Evolutionary conservation across 805 yeast species (phyloP), one percentile per base, ranked within the genome.

Genomic region (Candida nanaspora): DNA sequence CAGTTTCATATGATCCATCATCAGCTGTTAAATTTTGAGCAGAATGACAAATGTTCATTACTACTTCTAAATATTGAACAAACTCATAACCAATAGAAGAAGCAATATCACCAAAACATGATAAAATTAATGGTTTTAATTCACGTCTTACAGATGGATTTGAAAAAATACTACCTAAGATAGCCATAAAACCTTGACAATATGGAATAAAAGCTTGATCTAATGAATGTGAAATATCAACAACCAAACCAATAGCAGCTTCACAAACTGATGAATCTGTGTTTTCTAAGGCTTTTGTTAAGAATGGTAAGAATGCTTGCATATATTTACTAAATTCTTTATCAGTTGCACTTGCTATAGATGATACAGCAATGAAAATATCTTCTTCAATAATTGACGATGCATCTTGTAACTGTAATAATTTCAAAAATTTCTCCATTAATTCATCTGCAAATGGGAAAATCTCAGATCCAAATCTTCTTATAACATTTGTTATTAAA

Each of bases 31-130:
- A 61, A 33, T 65, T 65, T 50, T 81, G 78, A 14, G 89, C 88
- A 39, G 75, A 75, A 25, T 68, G 68, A 63, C 91, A 82, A 41
- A 93, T 77, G 30, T 72, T 73, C 82, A 89, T 82, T 27, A 88
- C 95, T 45, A 78, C 86, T 30, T 72, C 76, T 47, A 88, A 65
- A 62, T 86, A 93, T 42, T 81, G 86, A 49, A 73, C 72, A 63
- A 91, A 93, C 41, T 72, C 77, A 2, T 72, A 58, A 4, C 96
- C 97, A 46, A 89, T 78, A 13, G 93, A 80, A 1, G 95, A 76
- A 4, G 98, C 97, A 54, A 93, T 77, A 62, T 93, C 98, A 48
- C 98, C 98, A 61, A 93, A 86, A 54, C 95, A 87, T 11, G 97
- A 86, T 49, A 93, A 67, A 23, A 91, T 86, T 19, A 86, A 73